Conservation (phyloP, 805 yeast species). For the Hanseniaspora clermontiae region DNA sequence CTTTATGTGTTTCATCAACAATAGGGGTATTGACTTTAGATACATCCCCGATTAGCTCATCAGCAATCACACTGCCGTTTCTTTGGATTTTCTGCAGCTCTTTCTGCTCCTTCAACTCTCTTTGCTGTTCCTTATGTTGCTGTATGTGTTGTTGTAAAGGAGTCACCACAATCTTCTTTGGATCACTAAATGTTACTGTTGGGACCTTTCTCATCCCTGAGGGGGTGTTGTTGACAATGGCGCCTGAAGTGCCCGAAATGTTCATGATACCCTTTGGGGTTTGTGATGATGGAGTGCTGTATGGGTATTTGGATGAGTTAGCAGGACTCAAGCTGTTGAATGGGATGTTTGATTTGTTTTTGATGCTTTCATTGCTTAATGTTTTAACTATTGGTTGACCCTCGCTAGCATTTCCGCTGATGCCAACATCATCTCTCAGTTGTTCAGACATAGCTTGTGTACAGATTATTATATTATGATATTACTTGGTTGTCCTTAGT, state of each 20-base stretch:
- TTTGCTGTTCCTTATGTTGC: conserved; percentile 13
- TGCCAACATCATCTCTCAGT: background rate
- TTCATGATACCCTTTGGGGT: conserved; percentile 27
- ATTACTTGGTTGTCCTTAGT: too few relatives aligned
- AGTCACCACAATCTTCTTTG: conserved; percentile 15
- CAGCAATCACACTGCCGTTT: background rate
- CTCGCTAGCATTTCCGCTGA: conserved; percentile 2
- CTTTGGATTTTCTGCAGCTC: conserved; percentile 6
- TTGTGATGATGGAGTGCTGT: conserved; percentile 17
- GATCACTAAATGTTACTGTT: conserved; percentile 25
- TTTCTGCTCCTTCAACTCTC: conserved; percentile 12
- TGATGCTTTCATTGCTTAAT: background rate
- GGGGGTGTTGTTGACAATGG: conserved; percentile 26
- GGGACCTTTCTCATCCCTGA: conserved; percentile 26
- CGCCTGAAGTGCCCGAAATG: conserved; percentile 26
- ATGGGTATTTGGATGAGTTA: conserved; percentile 15
- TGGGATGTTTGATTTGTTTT: background rate
- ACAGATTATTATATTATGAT: too few relatives aligned
- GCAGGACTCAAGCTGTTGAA: conserved; percentile 14
- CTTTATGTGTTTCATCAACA: background rate
- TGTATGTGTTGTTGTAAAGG: conserved; percentile 13
- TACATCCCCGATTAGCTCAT: background rate
- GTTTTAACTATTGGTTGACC: background rate
- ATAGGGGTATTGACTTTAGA: background rate
- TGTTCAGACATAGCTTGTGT: background rate